phyloP scores from a whole-genome alignment of 805 yeast species.

The Spencermartinsiella europaea region DNA sequence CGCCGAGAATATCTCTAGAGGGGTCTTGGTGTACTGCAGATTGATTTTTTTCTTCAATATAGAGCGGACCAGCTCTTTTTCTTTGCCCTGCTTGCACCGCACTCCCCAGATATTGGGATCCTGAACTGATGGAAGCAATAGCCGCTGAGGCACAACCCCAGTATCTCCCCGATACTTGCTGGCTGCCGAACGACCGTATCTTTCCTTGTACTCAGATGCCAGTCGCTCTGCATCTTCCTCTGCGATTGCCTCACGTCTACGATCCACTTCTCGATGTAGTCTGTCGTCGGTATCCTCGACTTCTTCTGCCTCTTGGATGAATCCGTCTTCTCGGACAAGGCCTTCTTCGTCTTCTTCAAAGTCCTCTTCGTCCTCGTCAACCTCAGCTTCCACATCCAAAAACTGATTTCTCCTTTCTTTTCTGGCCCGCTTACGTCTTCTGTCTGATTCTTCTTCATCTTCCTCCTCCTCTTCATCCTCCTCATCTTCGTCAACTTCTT shows the following conservation, averaged over 20 bases:
- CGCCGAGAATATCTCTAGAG: constrained; percentile 81
- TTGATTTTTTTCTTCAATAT: constrained; percentile 79
- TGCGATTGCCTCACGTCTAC: constrained; percentile 63
- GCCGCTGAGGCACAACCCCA: constrained; percentile 85
- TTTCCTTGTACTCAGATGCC: constrained; percentile 86
- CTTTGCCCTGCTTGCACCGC: constrained; percentile 88
- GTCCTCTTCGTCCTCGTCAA: constrained; percentile 94
- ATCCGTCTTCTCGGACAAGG: constrained; percentile 63
- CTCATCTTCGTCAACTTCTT: constrained; percentile 49
- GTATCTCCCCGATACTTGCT: constrained; percentile 80
- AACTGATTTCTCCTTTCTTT: constrained; percentile 67
- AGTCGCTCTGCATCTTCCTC: constrained; percentile 93
- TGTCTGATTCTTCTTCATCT: constrained; percentile 66
- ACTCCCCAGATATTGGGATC: constrained; percentile 97
- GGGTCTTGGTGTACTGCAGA: constrained; percentile 63
- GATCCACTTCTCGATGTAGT: constrained; percentile 84
- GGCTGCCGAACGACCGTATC: constrained; percentile 82
- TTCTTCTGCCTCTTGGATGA: constrained; percentile 51
- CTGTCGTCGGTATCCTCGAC: constrained; percentile 63
- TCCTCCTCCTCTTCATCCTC: constrained; percentile 52
- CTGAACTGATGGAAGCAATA: constrained; percentile 89
- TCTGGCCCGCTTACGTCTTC: constrained; percentile 34
- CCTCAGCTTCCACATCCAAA: constrained; percentile 98
- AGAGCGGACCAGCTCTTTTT: constrained; percentile 82
- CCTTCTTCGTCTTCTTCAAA: constrained; percentile 96